These are phyloP conservation scores for Fusarium coffeatum DNA, from an alignment of 2,329 filamentous ascomycete genomes.

Conservation along the genomic window DNA sequence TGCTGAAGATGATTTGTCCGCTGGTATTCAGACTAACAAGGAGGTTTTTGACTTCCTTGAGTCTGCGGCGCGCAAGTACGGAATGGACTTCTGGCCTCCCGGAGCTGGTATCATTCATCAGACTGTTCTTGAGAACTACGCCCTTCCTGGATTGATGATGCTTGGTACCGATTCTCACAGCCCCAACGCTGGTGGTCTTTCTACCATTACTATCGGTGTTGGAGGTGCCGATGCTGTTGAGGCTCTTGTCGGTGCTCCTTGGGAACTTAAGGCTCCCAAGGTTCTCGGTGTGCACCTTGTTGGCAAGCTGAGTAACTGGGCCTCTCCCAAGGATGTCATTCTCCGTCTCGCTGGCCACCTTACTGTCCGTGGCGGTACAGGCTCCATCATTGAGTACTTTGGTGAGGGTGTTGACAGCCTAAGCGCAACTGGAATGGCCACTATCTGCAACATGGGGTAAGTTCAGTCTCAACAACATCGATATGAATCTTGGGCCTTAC, in stretches of 20 bases:
- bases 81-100: constrained; percentile 95
- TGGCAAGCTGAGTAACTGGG: constrained; percentile 89
- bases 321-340: constrained; percentile 95
- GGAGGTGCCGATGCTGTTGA: constrained; percentile 98
- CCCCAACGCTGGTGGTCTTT: constrained; percentile 94
- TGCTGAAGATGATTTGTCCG: constrained; percentile 84
- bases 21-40: constrained; percentile 90
- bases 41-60: constrained; percentile 98
- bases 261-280: constrained; percentile 96
- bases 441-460: constrained; percentile 83
- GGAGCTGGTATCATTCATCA: constrained; percentile 97
- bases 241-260: constrained; percentile 93
- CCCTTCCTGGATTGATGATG: constrained; percentile 98
- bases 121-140: constrained; percentile 97
- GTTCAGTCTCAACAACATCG: neutral
- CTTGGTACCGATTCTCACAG: constrained; percentile 97
- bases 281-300: constrained; percentile 86
- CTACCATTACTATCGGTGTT: constrained; percentile 94
- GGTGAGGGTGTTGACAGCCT: constrained; percentile 90
- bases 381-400: constrained; percentile 94
- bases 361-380: constrained; percentile 93
- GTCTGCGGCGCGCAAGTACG: constrained; percentile 89
- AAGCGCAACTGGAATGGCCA: constrained; percentile 93
- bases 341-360: constrained; percentile 87
- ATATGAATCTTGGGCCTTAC: neutral